Base-by-base conservation (phyloP, 1,139 yeast genomes). In the Diutina siamensis region DNA sequence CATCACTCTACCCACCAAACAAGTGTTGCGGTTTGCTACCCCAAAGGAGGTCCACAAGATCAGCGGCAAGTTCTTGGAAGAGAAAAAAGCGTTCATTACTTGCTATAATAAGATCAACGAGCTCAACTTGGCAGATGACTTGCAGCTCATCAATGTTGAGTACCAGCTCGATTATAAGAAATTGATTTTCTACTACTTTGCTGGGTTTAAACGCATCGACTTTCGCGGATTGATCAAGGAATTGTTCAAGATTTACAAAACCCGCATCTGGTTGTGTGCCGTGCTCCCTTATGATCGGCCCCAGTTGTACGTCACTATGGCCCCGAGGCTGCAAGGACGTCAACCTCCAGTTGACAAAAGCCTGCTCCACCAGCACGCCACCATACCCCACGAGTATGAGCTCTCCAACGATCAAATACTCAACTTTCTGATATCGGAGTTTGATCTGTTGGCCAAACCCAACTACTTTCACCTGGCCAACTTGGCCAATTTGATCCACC, bases 261-360 rank as follows among this genome's bases (percentile, higher is more conserved):
- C 97, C 1, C 76, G 98, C 58, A 92, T 92, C 55, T 94, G 98
- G 98, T 76, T 89, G 72, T 89, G 97, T 67, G 94, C 97, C 3
- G 86, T 89, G 45, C 47, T 52, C 45, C 54, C 54, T 3, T 46
- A 45, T 35, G 51, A 50, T 36, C 42, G 47, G 33, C 52, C 52
- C 2, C 49, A 48, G 40, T 48, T 52, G 28, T 52, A 52, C 46
- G 44, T 31, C 41, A 47, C 20, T 17, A 31, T 7, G 21, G 34
- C 40, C 27, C 42, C 18, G 10, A 33, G 35, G 10, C 18, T n/a
- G 12, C 40, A 18, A 21, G 27, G 40, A 3, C 35, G 9, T 8
- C 35, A 9, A 22, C 18, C 48, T 46, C 38, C 33, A 1, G 15
- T 9, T 7, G 44, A 12, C 13, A 25, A 15, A 4, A 17, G 10